phyloP scores from a whole-genome alignment of 768 basidiomycete species.

The Mycena sanguinolenta region DNA sequence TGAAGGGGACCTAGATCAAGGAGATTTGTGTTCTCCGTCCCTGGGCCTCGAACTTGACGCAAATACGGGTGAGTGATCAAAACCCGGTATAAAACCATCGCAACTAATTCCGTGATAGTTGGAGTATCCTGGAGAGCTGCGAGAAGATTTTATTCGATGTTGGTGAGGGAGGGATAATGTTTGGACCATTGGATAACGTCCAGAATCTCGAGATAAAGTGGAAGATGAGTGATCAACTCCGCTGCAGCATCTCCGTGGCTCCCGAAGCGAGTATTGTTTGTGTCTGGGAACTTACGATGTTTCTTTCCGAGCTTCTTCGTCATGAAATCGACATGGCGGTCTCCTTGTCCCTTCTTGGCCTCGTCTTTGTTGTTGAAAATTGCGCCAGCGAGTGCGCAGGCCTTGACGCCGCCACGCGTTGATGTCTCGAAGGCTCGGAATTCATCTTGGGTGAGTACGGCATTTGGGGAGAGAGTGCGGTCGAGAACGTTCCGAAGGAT shows the following conservation, averaged over 20 bases:
- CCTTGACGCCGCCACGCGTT: no score
- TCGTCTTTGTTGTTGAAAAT: no score
- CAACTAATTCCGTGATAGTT: constrained; percentile 36
- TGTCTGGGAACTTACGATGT: neutral
- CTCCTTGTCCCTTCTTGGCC: no score
- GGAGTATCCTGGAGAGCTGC: constrained; percentile 32
- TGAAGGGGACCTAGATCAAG: neutral
- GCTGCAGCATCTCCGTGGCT: constrained; percentile 13
- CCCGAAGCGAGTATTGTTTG: neutral
- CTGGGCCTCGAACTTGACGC: neutral
- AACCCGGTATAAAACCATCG: constrained; percentile 27
- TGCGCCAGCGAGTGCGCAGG: no score
- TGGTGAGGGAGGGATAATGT: constrained; percentile 28
- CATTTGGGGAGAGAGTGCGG: no score
- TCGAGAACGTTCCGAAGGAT: no score
- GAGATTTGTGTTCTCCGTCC: neutral
- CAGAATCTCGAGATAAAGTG: constrained; percentile 20
- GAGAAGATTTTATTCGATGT: constrained; percentile 41
- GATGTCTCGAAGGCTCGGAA: no score
- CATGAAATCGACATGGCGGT: no score
- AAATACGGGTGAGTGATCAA: constrained; percentile 38
- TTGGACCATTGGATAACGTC: constrained; percentile 33
- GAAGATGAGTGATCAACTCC: constrained; percentile 9
- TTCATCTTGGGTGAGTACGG: no score
- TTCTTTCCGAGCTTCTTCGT: no score